These are phyloP conservation scores for Tricholoma bakamatsutake DNA, from an alignment of 768 basidiomycete species.

Conservation along the genomic window DNA sequence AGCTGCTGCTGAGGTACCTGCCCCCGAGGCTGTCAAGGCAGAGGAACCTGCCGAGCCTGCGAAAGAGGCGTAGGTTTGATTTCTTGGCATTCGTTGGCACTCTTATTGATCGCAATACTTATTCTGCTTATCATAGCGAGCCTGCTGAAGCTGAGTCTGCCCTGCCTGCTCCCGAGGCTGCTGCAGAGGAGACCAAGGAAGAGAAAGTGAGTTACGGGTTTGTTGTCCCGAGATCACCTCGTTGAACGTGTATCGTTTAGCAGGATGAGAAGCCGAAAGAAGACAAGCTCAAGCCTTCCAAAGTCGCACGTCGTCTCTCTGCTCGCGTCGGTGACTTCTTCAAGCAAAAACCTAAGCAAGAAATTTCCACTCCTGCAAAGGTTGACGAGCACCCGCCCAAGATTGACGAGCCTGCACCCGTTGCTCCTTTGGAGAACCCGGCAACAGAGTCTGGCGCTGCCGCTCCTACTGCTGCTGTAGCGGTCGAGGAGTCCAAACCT, in stretches of 20 bases:
- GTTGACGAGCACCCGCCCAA: slow-evolving; percentile 86
- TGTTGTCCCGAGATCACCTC: neutral
- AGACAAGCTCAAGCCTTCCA: slow-evolving; percentile 47
- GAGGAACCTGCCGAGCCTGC: slow-evolving; percentile 35
- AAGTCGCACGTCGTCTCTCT: slow-evolving; percentile 80
- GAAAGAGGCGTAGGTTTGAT: slow-evolving; percentile 59
- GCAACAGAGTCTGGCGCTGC: slow-evolving; percentile 42
- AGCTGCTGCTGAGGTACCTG: slow-evolving; percentile 23
- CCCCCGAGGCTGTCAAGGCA: slow-evolving; percentile 25
- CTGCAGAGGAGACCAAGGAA: slow-evolving; percentile 49
- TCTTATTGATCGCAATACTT: neutral
- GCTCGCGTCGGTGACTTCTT: slow-evolving; percentile 80
- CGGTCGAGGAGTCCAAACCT: slow-evolving; percentile 27
- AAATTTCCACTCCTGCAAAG: slow-evolving; percentile 66
- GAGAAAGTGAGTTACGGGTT: slow-evolving; percentile 43
- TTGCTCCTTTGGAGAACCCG: slow-evolving; percentile 82
- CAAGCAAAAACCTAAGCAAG: slow-evolving; percentile 65
- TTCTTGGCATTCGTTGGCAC: neutral
- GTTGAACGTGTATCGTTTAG: slow-evolving; percentile 9
- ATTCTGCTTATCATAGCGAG: slow-evolving; percentile 28
- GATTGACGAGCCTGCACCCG: slow-evolving; percentile 76
- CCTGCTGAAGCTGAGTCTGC: slow-evolving; percentile 31
- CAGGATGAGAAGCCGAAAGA: slow-evolving; percentile 45
- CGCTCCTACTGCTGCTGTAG: slow-evolving; percentile 21
- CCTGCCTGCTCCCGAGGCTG: slow-evolving; percentile 25